Percentiles rank a stretch among this genome's conserved stretches.
Conservation (phyloP, 805 yeast species). For the Metschnikowia cerradonensis region DNA sequence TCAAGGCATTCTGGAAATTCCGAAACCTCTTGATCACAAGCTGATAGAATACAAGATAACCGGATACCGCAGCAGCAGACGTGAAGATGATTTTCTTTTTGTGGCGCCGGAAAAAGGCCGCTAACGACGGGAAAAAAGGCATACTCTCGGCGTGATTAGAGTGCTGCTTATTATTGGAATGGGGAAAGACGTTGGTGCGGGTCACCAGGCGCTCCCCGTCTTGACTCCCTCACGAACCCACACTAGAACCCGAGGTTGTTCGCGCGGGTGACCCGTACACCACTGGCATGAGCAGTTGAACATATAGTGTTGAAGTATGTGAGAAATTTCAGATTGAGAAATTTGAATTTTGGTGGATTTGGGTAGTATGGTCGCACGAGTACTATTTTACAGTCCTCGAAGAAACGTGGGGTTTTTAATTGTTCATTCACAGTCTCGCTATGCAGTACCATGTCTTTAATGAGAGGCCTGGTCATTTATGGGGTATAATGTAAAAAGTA, state of each 20-base stretch:
- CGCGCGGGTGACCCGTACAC: slow-evolving; percentile 1
- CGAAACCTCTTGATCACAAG: slow-evolving; percentile 36
- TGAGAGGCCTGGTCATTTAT: too few relatives aligned
- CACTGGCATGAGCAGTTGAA: not conserved
- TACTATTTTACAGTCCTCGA: not conserved
- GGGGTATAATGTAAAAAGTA: too few relatives aligned
- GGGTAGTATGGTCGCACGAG: not conserved
- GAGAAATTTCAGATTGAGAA: not conserved
- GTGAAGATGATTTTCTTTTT: slow-evolving; percentile 34
- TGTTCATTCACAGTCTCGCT: too few relatives aligned
- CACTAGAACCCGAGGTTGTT: slow-evolving; percentile 1
- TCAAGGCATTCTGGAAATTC: slow-evolving; percentile 37
- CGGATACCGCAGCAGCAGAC: slow-evolving; percentile 31
- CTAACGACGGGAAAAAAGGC: slow-evolving; percentile 40
- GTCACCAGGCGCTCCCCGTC: slow-evolving; percentile 2
- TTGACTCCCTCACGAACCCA: not conserved
- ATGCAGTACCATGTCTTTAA: too few relatives aligned
- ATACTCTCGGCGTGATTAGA: slow-evolving; percentile 15
- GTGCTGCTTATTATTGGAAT: not conserved
- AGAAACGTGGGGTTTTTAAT: too few relatives aligned
- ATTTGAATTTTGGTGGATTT: not conserved
- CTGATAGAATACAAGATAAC: slow-evolving; percentile 35
- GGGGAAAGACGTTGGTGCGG: slow-evolving; percentile 3
- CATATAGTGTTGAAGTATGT: too few relatives aligned
- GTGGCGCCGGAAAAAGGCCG: slow-evolving; percentile 39